Percentiles rank a stretch among this genome's conserved stretches.
Conservation (phyloP, 805 yeast genomes). For the Sugiyamaella smithiae region DNA sequence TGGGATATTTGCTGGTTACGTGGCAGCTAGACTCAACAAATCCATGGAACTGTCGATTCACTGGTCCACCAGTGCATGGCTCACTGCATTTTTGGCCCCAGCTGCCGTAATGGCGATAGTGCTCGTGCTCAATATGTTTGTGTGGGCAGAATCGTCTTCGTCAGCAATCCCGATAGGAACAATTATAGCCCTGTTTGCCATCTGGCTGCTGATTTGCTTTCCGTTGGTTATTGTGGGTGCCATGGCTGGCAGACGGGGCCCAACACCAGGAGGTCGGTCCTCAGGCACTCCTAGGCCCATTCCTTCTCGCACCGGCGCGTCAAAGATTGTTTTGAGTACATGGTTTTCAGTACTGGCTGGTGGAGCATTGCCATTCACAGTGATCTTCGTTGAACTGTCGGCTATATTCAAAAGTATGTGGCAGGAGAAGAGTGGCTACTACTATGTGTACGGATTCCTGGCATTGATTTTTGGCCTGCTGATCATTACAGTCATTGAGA, state of each 20-base stretch:
- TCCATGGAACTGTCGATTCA: constrained; percentile 43
- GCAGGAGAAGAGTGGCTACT: constrained; percentile 75
- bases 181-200: constrained; percentile 52
- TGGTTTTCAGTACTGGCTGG: constrained; percentile 38
- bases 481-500: constrained; percentile 62
- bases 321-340: constrained; percentile 10
- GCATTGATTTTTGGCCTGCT: constrained; percentile 58
- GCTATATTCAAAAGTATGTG: constrained; percentile 74
- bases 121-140: constrained; percentile 59
- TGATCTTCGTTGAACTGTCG: constrained; percentile 73
- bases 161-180: constrained; percentile 78
- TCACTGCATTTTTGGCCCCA: constrained; percentile 31
- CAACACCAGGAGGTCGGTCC: constrained; percentile 24
- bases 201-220: constrained; percentile 64
- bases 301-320: constrained; percentile 23
- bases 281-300: constrained; percentile 34
- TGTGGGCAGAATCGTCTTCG: constrained; percentile 75
- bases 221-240: constrained; percentile 74
- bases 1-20: constrained; percentile 71
- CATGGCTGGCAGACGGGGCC: constrained; percentile 39
- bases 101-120: constrained; percentile 47
- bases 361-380: constrained; percentile 75
- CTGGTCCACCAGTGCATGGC: constrained; percentile 34
- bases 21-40: constrained; percentile 62
- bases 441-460: constrained; percentile 77